A percentile compares a stretch with the other conserved stretches of the same genome.
These are phyloP conservation scores for Backusella tarrabulga DNA, from an alignment of 192 early-diverging fungal species.

Conservation along the genomic window DNA sequence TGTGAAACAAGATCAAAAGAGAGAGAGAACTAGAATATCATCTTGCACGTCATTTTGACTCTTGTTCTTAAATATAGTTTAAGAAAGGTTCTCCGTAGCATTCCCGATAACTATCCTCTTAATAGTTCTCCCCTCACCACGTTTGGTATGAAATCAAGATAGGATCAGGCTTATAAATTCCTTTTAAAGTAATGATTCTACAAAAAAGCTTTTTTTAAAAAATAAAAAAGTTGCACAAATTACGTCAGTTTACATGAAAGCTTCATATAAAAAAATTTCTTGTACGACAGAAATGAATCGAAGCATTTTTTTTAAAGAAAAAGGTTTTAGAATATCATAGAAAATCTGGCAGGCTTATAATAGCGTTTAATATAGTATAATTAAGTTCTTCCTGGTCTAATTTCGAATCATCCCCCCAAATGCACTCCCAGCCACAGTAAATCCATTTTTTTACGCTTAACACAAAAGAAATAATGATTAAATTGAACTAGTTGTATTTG, in stretches of 20 bases:
- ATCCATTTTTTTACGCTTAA: neutral
- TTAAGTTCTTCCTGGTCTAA: neutral
- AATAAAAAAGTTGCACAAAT: neutral
- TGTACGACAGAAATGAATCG: neutral
- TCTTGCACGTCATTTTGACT: no score
- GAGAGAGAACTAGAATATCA: no score
- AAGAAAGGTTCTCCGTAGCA: neutral
- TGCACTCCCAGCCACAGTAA: neutral
- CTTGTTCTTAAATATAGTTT: no score
- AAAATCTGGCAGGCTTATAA: neutral
- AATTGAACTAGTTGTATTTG: neutral
- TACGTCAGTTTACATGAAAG: neutral
- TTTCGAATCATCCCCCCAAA: neutral
- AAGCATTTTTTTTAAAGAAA: neutral
- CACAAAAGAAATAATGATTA: neutral
- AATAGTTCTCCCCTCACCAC: neutral
- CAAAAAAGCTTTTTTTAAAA: neutral
- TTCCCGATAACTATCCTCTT: neutral
- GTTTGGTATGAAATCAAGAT: neutral
- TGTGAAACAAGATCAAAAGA: no score
- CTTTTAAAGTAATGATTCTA: neutral
- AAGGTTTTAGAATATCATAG: neutral
- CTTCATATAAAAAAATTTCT: neutral
- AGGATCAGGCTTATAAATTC: neutral
- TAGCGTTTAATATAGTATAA: neutral